These are phyloP conservation scores for Mucor racemosus DNA, from an alignment of 371 early-diverging fungal genomes.

Conservation along the genomic window DNA sequence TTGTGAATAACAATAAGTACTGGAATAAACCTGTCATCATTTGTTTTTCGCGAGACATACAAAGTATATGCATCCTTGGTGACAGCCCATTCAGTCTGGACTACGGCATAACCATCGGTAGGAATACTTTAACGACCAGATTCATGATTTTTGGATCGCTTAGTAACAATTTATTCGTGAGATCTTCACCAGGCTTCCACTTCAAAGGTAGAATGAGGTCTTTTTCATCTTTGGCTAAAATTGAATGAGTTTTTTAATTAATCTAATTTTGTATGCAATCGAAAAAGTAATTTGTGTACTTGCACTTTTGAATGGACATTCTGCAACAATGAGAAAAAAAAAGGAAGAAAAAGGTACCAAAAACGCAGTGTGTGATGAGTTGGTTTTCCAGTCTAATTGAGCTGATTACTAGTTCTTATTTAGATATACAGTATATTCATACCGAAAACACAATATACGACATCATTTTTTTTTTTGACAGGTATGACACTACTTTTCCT, in stretches of 20 bases:
- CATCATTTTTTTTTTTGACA: too few relatives aligned
- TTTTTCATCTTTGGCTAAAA: slow-evolving; percentile 5
- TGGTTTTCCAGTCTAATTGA: too few relatives aligned
- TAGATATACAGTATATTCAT: too few relatives aligned
- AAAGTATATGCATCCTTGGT: too few relatives aligned
- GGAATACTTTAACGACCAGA: slow-evolving; percentile 9
- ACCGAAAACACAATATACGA: too few relatives aligned
- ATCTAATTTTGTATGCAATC: neutral
- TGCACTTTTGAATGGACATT: neutral
- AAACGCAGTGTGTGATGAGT: too few relatives aligned
- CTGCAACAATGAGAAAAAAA: neutral
- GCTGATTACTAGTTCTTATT: too few relatives aligned
- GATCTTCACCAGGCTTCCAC: slow-evolving; percentile 24
- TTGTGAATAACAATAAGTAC: too few relatives aligned
- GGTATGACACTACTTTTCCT: too few relatives aligned
- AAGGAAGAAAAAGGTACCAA: too few relatives aligned
- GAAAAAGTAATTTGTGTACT: neutral
- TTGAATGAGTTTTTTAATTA: slow-evolving; percentile 10
- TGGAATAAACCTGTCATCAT: too few relatives aligned
- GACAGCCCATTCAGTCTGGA: neutral
- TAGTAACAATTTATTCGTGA: slow-evolving; percentile 19
- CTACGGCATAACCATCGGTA: neutral
- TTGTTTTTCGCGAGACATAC: too few relatives aligned
- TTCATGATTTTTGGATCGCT: slow-evolving; percentile 24
- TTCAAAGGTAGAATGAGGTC: slow-evolving; percentile 22